These are phyloP conservation scores for Pythium brassicae DNA, from an alignment of 352 stramenopile genomes.

Conservation along the genomic window DNA sequence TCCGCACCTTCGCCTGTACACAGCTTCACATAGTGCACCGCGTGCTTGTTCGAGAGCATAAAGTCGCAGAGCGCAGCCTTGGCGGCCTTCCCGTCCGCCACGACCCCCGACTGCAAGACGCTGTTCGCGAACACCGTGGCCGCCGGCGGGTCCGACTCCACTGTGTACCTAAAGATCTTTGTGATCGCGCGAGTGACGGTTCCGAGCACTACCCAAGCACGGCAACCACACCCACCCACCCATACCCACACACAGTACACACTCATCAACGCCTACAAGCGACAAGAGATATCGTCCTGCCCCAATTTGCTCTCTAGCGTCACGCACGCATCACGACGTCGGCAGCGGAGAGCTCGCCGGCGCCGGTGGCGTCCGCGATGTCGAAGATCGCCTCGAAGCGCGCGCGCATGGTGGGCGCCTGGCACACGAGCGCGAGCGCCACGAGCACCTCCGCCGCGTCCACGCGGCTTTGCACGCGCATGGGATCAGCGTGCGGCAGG, in stretches of 20 bases:
- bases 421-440: conserved; percentile 54
- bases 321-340: conserved; percentile 28
- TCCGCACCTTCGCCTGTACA: conserved; percentile 44
- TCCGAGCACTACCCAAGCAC: conserved; percentile 54
- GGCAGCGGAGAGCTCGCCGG: conserved; percentile 25
- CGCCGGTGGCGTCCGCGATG: conserved; percentile 37
- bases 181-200: conserved; percentile 39
- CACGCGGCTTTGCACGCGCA: conserved; percentile 60
- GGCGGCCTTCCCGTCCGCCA: conserved; percentile 17
- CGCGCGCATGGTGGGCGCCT: conserved; percentile 48
- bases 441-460: conserved; percentile 69
- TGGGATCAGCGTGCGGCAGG: conserved; percentile 39
- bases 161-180: conserved; percentile 57
- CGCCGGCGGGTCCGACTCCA: conserved; percentile 32
- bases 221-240: conserved; percentile 2
- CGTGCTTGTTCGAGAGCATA: conserved; percentile 46
- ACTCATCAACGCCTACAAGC: too few species aligned
- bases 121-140: conserved; percentile 40
- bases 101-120: conserved; percentile 29
- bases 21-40: conserved; percentile 59
- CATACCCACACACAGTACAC: conserved; percentile 14
- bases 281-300: too few species aligned
- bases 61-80: conserved; percentile 41
- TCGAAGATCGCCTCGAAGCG: conserved; percentile 71
- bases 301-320: neutral